phyloP scores from a whole-genome alignment of 176 grass and related monocot genomes.

The Tillandsia leiboldiana region DNA sequence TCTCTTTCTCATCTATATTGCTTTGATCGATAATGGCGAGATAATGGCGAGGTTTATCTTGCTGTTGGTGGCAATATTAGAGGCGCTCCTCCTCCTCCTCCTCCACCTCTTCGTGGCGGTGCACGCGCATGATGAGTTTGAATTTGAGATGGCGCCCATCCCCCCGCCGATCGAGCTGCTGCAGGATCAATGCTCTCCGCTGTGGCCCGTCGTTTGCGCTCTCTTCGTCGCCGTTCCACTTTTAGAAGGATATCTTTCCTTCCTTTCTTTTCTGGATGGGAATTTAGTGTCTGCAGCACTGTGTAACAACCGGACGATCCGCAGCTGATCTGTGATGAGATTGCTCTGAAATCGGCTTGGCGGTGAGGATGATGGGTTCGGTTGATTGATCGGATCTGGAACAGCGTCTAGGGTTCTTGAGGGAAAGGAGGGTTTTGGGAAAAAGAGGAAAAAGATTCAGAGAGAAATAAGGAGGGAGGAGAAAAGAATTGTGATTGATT shows the following conservation, averaged over 20 bases:
- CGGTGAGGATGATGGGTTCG: too few species aligned
- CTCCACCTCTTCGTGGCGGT: constrained; percentile 42
- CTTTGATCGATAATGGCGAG: constrained; percentile 32
- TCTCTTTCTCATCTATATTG: background rate
- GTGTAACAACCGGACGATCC: too few species aligned
- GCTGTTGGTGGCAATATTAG: constrained; percentile 18
- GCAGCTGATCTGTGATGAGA: too few species aligned
- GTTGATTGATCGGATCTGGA: too few species aligned
- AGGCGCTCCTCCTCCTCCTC: constrained; percentile 28
- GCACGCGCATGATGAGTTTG: constrained; percentile 47
- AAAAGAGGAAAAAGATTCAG: too few species aligned
- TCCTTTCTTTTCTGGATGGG: too few species aligned
- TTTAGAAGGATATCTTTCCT: constrained; percentile 16
- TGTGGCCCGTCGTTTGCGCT: constrained; percentile 42
- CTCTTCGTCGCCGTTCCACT: constrained; percentile 27
- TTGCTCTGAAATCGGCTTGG: too few species aligned
- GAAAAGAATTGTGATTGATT: too few species aligned
- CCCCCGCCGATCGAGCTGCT: constrained; percentile 39
- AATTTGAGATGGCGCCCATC: constrained; percentile 21
- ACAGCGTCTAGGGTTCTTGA: too few species aligned
- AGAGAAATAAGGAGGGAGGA: too few species aligned
- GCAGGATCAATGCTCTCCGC: constrained; percentile 25
- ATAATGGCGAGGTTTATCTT: constrained; percentile 44
- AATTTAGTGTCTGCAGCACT: too few species aligned
- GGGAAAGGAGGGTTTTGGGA: too few species aligned